phyloP scores from a whole-genome alignment of 2,329 filamentous ascomycete species.

The Dothideomycetes sp. region DNA sequence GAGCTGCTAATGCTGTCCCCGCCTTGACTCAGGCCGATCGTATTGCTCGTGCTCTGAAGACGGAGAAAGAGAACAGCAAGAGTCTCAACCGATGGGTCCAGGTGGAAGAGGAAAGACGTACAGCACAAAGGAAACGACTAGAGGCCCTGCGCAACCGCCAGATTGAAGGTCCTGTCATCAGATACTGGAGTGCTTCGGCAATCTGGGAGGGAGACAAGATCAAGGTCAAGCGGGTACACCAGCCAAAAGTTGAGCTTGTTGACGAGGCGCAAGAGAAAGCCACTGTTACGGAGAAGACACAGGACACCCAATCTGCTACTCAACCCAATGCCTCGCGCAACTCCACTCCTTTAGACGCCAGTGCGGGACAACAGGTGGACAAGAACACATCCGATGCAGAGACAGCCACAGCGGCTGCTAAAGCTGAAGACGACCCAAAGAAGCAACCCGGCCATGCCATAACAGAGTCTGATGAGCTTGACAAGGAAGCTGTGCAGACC shows the following conservation, averaged over 20 bases:
- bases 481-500: not conserved
- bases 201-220: slow-evolving; percentile 69
- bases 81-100: slow-evolving; percentile 91
- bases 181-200: slow-evolving; percentile 86
- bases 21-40: slow-evolving; percentile 55
- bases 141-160: slow-evolving; percentile 81
- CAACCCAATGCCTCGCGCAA: not conserved
- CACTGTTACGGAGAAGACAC: slow-evolving; percentile 4
- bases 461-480: not conserved
- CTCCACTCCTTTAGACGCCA: not conserved
- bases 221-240: slow-evolving; percentile 38
- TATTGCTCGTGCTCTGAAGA: slow-evolving; percentile 66
- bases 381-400: not conserved
- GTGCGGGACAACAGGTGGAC: not conserved
- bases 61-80: slow-evolving; percentile 80
- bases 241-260: slow-evolving; percentile 17
- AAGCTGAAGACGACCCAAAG: not conserved
- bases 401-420: not conserved
- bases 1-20: slow-evolving; percentile 10
- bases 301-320: not conserved
- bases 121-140: slow-evolving; percentile 70
- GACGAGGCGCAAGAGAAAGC: slow-evolving; percentile 9
- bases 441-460: not conserved
- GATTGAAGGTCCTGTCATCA: slow-evolving; percentile 78
- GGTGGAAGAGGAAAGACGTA: slow-evolving; percentile 77